Conservation (phyloP, 2,329 filamentous ascomycete genomes). For the Sphaerostilbella broomeana region DNA sequence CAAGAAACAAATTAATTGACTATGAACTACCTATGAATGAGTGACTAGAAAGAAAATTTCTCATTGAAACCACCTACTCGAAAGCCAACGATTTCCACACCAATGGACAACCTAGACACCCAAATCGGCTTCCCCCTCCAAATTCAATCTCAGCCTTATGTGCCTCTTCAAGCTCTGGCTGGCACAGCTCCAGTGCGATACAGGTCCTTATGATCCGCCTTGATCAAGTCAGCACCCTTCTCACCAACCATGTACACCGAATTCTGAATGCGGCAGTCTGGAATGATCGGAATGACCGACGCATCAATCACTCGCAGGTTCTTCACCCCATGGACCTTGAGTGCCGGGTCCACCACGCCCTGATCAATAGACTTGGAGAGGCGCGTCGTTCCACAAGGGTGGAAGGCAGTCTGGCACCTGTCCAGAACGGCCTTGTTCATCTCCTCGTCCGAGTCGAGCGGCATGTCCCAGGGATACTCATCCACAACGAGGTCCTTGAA, state of each 20-base stretch:
- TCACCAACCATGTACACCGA: slow-evolving; percentile 55
- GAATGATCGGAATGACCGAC: slow-evolving; percentile 49
- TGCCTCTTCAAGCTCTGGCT: too few species aligned
- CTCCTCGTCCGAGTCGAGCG: slow-evolving; percentile 44
- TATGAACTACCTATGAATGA: too few species aligned
- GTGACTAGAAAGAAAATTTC: too few species aligned
- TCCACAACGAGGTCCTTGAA: slow-evolving; percentile 47
- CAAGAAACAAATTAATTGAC: too few species aligned
- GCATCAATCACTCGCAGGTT: slow-evolving; percentile 50
- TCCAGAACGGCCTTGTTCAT: slow-evolving; percentile 53
- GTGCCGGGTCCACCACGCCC: slow-evolving; percentile 44
- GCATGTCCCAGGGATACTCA: slow-evolving; percentile 57
- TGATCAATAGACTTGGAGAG: slow-evolving; percentile 45
- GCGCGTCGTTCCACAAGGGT: slow-evolving; percentile 50
- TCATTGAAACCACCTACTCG: too few species aligned
- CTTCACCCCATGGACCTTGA: slow-evolving; percentile 48
- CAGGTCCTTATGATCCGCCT: slow-evolving; percentile 15
- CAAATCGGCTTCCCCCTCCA: too few species aligned
- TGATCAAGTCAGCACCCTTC: slow-evolving; percentile 31
- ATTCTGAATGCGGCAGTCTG: slow-evolving; percentile 52
- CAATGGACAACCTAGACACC: too few species aligned
- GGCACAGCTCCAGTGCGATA: too few species aligned
- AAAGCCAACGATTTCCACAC: too few species aligned
- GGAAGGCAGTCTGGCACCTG: slow-evolving; percentile 52
- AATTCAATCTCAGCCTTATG: too few species aligned